Evolutionary conservation across 2,329 filamentous ascomycete species (phyloP).

Genomic region (Fusarium verticillioides): DNA sequence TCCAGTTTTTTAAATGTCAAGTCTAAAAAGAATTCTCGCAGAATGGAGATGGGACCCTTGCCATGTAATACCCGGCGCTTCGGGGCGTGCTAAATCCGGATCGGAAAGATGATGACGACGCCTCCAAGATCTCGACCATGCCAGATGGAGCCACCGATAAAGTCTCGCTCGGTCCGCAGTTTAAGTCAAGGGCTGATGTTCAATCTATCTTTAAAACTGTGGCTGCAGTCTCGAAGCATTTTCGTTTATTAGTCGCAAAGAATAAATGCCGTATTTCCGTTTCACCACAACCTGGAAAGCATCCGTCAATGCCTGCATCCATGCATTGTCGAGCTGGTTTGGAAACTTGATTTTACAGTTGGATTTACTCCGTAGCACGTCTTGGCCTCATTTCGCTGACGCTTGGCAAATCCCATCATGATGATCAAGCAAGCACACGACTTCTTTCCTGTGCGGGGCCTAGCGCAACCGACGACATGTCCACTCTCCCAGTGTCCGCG

Average conservation of each 20-base stretch:
- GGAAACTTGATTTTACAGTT: constrained; percentile 14
- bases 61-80: background rate
- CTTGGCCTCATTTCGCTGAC: constrained; percentile 34
- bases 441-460: constrained; percentile 10
- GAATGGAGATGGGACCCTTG: background rate
- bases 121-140: background rate
- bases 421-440: constrained; percentile 28
- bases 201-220: constrained; percentile 6
- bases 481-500: constrained; percentile 14
- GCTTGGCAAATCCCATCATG: constrained; percentile 17
- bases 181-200: background rate
- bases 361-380: background rate
- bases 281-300: background rate
- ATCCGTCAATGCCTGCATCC: background rate
- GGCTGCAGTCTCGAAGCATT: background rate
- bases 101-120: constrained; percentile 25
- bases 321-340: background rate
- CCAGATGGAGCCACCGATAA: constrained; percentile 18
- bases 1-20: background rate
- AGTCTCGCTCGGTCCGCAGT: background rate
- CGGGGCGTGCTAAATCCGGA: constrained; percentile 1
- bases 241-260: background rate
- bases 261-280: background rate
- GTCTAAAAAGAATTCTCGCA: background rate
- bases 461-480: constrained; percentile 20